Evolutionary conservation across 2,329 filamentous ascomycete species (phyloP).

Genomic region (Fusarium sp.): DNA sequence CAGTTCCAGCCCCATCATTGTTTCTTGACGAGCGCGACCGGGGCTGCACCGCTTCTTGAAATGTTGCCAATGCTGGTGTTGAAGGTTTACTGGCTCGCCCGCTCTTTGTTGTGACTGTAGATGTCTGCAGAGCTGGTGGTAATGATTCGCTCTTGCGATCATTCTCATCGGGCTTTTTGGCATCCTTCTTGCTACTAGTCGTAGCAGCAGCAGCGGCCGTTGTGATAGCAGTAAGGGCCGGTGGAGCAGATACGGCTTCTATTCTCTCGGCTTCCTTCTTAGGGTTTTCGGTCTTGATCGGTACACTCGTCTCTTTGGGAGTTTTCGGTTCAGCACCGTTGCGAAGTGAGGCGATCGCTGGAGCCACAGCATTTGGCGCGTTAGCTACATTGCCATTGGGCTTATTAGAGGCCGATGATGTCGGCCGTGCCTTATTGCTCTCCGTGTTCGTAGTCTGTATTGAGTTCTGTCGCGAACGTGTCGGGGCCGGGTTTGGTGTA

Average conservation of each 20-base stretch:
- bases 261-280: constrained; percentile 50
- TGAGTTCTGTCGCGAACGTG: constrained; percentile 81
- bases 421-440: constrained; percentile 63
- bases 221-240: constrained; percentile 35
- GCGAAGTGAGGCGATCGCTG: constrained; percentile 45
- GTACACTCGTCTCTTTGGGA: constrained; percentile 58
- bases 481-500: constrained; percentile 71
- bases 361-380: constrained; percentile 51
- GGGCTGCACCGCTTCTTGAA: constrained; percentile 67
- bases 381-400: constrained; percentile 61
- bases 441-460: constrained; percentile 67
- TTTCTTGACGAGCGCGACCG: constrained; percentile 66
- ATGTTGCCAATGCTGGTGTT: constrained; percentile 69
- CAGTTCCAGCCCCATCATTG: constrained; percentile 53
- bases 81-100: constrained; percentile 75
- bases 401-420: constrained; percentile 71
- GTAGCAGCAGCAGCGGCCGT: not conserved
- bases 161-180: constrained; percentile 52
- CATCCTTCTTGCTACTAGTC: constrained; percentile 57
- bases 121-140: constrained; percentile 52
- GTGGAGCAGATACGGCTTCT: constrained; percentile 43
- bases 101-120: constrained; percentile 70
- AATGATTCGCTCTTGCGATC: constrained; percentile 60
- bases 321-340: constrained; percentile 59
- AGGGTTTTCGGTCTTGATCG: constrained; percentile 47